Conservation (phyloP, 1,139 yeast genomes). For the Hansenula lynferdii region DNA sequence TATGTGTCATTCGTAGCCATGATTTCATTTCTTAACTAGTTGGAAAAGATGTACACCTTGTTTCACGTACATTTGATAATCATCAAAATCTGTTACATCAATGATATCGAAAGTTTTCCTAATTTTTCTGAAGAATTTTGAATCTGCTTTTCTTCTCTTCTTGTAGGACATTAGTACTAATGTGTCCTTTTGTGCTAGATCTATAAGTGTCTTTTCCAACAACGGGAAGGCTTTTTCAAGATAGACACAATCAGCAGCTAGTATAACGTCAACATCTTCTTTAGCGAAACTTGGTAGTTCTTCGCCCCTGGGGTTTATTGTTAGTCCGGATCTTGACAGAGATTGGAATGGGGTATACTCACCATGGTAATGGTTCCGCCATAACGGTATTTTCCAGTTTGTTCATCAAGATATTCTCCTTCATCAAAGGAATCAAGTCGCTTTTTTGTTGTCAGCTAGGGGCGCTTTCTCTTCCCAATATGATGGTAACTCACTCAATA, state of each 20-base stretch:
- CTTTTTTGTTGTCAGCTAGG: constrained; percentile 10
- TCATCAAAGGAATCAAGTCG: constrained; percentile 41
- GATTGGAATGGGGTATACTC: constrained; percentile 4
- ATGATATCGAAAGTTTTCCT: constrained; percentile 31
- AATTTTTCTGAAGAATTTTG: constrained; percentile 39
- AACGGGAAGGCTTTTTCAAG: constrained; percentile 48
- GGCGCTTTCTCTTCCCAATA: not conserved
- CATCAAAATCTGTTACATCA: constrained; percentile 25
- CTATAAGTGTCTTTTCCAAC: constrained; percentile 41
- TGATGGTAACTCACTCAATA: constrained; percentile 17
- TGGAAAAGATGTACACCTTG: constrained; percentile 39
- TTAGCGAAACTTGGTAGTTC: constrained; percentile 32
- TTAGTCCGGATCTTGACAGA: not conserved
- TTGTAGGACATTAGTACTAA: constrained; percentile 44
- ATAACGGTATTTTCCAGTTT: constrained; percentile 29
- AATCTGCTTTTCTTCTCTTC: constrained; percentile 49
- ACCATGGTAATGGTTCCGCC: constrained; percentile 43
- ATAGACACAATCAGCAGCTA: constrained; percentile 58
- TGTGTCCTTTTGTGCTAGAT: constrained; percentile 36
- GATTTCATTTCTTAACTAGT: constrained; percentile 21
- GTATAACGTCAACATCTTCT: constrained; percentile 35
- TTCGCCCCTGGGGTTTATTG: constrained; percentile 30
- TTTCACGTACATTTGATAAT: constrained; percentile 21
- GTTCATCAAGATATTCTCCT: constrained; percentile 37
- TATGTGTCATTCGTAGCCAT: not conserved